Conservation (phyloP, 345 rosid genomes). For the Moricandia moricandioides region DNA sequence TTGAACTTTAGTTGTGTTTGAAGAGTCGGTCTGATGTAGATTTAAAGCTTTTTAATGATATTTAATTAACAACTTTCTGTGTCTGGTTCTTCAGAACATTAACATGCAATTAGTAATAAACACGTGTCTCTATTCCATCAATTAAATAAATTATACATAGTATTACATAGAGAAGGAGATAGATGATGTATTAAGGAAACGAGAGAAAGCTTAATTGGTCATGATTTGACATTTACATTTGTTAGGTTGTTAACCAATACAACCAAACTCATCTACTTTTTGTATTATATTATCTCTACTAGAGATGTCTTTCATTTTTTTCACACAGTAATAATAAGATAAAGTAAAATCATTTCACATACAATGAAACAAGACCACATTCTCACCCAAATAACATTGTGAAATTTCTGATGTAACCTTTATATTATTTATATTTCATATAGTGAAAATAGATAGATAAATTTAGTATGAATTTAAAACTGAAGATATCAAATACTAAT, state of each 20-base stretch:
- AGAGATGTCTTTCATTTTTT: neutral
- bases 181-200: neutral
- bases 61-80: neutral
- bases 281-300: neutral
- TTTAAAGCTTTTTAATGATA: neutral
- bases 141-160: neutral
- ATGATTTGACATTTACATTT: slow-evolving; percentile 25
- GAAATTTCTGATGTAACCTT: neutral
- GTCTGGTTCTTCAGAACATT: slow-evolving; percentile 3
- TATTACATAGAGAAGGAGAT: neutral
- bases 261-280: slow-evolving; percentile 2
- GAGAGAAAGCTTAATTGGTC: slow-evolving; percentile 18
- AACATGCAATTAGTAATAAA: neutral
- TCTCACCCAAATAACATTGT: neutral
- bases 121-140: slow-evolving; percentile 9
- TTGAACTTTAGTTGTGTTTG: neutral
- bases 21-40: neutral
- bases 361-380: neutral
- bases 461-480: neutral
- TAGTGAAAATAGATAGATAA: neutral
- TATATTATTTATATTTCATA: neutral
- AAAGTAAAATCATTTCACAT: neutral
- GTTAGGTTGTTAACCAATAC: slow-evolving; percentile 26
- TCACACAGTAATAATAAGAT: neutral
- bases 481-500: neutral